These are phyloP conservation scores for Dactylella cylindrospora DNA, from an alignment of 2,329 filamentous ascomycete species.

Conservation along the genomic window DNA sequence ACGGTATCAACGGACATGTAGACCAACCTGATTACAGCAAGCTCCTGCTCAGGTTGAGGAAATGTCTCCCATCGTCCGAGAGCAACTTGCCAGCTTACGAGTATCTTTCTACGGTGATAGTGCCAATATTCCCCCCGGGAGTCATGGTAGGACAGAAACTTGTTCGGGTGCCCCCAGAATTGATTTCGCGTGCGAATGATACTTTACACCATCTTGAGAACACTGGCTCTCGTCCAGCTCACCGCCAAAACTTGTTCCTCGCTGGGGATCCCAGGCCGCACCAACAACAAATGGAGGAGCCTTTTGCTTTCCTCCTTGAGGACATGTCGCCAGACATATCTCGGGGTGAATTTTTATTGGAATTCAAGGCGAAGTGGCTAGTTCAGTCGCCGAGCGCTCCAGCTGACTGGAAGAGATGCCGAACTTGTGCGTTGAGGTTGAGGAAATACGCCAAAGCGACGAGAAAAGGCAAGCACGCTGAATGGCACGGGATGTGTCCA, in stretches of 20 bases:
- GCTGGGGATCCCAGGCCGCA: slow-evolving; percentile 57
- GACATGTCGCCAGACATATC: slow-evolving; percentile 64
- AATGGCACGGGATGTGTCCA: slow-evolving; percentile 61
- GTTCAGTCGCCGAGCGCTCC: slow-evolving; percentile 73
- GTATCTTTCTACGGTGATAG: slow-evolving; percentile 59
- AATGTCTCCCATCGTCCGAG: slow-evolving; percentile 58
- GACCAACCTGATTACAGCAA: slow-evolving; percentile 46
- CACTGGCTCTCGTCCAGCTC: slow-evolving; percentile 53
- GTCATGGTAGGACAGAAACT: slow-evolving; percentile 62
- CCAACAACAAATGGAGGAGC: slow-evolving; percentile 32
- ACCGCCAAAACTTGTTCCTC: slow-evolving; percentile 58
- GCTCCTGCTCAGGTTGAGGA: slow-evolving; percentile 64
- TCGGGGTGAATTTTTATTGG: slow-evolving; percentile 57
- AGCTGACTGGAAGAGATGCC: slow-evolving; percentile 63
- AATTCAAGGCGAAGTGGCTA: slow-evolving; percentile 87
- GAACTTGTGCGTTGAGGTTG: slow-evolving; percentile 65
- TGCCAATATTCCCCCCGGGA: slow-evolving; percentile 60
- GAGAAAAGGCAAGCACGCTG: slow-evolving; percentile 33
- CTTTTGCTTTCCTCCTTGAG: slow-evolving; percentile 68
- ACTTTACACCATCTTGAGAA: slow-evolving; percentile 58
- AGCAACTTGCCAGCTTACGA: slow-evolving; percentile 53
- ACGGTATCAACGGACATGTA: slow-evolving; percentile 9
- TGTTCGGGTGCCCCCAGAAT: slow-evolving; percentile 55
- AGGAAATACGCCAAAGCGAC: slow-evolving; percentile 45
- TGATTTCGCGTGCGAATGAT: slow-evolving; percentile 59